These are phyloP conservation scores for Paraphaeosphaeria minitans DNA, from an alignment of 2,329 filamentous ascomycete genomes.

Conservation along the genomic window DNA sequence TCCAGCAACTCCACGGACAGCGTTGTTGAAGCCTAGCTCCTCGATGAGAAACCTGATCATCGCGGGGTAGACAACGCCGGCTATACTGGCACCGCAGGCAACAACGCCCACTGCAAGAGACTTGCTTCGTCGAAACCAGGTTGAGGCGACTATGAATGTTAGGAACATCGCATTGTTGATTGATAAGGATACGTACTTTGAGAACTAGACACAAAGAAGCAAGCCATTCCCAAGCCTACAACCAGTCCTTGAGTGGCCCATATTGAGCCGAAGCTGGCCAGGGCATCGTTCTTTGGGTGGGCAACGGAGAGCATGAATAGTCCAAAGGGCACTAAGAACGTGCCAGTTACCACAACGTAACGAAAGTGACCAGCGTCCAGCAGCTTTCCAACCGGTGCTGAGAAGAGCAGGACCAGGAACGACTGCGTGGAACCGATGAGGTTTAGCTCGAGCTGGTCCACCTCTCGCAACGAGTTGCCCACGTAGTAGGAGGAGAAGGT, in stretches of 20 bases:
- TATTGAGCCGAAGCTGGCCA: slow-evolving; percentile 50
- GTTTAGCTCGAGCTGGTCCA: slow-evolving; percentile 51
- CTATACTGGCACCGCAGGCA: slow-evolving; percentile 56
- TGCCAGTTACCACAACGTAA: slow-evolving; percentile 49
- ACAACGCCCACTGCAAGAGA: slow-evolving; percentile 57
- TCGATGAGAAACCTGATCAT: slow-evolving; percentile 54
- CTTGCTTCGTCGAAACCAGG: slow-evolving; percentile 56
- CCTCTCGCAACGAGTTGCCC: slow-evolving; percentile 49
- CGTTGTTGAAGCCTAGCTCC: slow-evolving; percentile 52
- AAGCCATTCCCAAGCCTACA: slow-evolving; percentile 57
- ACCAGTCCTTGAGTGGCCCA: slow-evolving; percentile 56
- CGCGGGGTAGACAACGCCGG: slow-evolving; percentile 54
- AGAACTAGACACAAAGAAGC: slow-evolving; percentile 58
- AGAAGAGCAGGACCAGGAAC: slow-evolving; percentile 53
- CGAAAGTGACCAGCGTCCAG: slow-evolving; percentile 54
- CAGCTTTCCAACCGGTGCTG: slow-evolving; percentile 54
- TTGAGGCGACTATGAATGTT: slow-evolving; percentile 51
- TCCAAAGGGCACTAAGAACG: slow-evolving; percentile 50
- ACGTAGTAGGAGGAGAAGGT: slow-evolving; percentile 58
- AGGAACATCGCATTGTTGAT: slow-evolving; percentile 7
- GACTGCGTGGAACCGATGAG: slow-evolving; percentile 56
- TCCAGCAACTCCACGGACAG: slow-evolving; percentile 49
- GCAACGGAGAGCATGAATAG: slow-evolving; percentile 53
- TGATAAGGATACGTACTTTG: slow-evolving; percentile 47
- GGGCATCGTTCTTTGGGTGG: slow-evolving; percentile 44